Base-by-base conservation (phyloP, 2,329 filamentous ascomycete genomes). In the Mycosphaerella arachidis region DNA sequence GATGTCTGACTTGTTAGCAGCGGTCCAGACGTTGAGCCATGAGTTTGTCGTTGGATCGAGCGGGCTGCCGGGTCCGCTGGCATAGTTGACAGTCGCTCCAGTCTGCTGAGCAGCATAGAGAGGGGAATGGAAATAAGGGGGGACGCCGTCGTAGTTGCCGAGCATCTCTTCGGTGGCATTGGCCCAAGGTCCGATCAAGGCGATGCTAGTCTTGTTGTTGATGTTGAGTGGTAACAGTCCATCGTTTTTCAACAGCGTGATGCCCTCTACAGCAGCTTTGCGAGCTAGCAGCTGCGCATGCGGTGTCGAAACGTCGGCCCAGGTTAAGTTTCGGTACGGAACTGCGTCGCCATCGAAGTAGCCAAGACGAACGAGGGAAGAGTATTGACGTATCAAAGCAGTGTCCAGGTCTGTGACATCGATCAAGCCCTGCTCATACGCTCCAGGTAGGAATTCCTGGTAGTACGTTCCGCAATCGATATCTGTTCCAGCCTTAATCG, bases 151-250 rank as follows among this genome's bases (percentile, higher is more conserved):
- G 71, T 88, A 87, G 66, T 84, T 84, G 0, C 84, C 85, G 54
- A 82, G 82, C 74, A 87, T 78, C 60, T 85, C 78, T 4, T 72
- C 75, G 0, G 82, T 83, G 6, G 81, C 81, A 55, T 84, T 84
- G 2, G 81, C 83, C 78, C 83, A 87, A 51, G 78, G 79, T 0
- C 84, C 85, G 30, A 87, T 74, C 48, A 87, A 72, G 0, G 82
- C 84, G 3, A 87, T 74, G 6, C 72, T 77, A 9, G 72, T 71
- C 46, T 71, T 73, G 2, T 69, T 72, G 16, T 65, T 70, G 16
- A 75, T 68, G 4, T 69, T 53, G 4, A 83, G 68, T 0, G 82
- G 82, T 0, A 84, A 70, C 0, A 73, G 69, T 6, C 76, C 78
- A 53, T 83, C 79, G 60, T 84, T 84, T 70, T 84, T 84, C 12